Base-by-base conservation (phyloP, 495 filamentous ascomycete species). In the Penicillium daleae region DNA sequence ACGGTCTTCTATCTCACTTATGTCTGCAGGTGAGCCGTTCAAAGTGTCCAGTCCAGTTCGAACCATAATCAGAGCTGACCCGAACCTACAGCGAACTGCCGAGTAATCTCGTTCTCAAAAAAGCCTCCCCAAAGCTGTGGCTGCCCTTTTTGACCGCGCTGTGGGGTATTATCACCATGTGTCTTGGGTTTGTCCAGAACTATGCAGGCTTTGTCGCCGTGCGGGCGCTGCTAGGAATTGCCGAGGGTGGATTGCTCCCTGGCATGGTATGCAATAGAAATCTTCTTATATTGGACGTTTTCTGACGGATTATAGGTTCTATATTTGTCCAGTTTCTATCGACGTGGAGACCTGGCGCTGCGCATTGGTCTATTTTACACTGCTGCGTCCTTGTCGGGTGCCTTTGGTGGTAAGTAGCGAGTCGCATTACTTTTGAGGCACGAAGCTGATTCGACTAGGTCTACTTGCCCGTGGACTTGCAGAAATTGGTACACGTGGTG, bases 351-450 rank as follows among this genome's bases (percentile, higher is more conserved):
- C 68, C 80, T 86, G 51, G 90, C 92, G 58, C 79, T 83, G 48
- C 85, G 90, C n/a, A 85, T 88, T 67, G 90, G 89, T 26, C 74
- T 89, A 56, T 93, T 93, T 71, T 92, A 90, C 78, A 86, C 85
- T n/a, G 83, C 88, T 4, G 89, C 88, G 1, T 87, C 83, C 21
- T 66, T 91, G 37, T 88, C 89, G 4, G 89, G 89, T 29, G 89
- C 88, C 2, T 92, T 93, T 69, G 86, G 86, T 31, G 87, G 89
- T 66, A 78, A 64, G 58, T 33, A 52, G 46, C 17, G 6, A 24
- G 5, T 48, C n/a, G 8, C 40, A 27, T 7, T 37, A 50, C 9
- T 37, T 8, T 9, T 2, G 4, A 15, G 19, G n/a, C 2, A n/a
- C 1, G 26, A 46, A 5, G 32, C 32, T 50, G 13, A 22, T 6